A percentile compares a stretch with the other conserved stretches of the same genome.
phyloP scores from a whole-genome alignment of 1,284 basidiomycete genomes.

The Apiotrichum veenhuisii region DNA sequence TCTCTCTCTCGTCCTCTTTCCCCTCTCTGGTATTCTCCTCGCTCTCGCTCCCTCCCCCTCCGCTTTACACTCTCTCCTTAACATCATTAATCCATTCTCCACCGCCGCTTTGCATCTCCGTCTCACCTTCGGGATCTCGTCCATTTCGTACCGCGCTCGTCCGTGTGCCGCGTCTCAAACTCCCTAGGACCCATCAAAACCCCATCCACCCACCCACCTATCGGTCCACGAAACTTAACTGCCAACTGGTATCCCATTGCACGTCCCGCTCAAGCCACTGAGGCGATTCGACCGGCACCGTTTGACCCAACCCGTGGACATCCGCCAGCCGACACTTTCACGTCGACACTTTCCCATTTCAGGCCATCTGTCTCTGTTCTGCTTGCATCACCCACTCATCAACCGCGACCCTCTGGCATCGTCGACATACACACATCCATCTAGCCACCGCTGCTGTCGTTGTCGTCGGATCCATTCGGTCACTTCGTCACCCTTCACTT shows the following conservation, averaged over 20 bases:
- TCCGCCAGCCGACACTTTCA: not conserved
- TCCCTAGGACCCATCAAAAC: not conserved
- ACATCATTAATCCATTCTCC: not conserved
- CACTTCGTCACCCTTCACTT: not conserved
- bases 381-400: not conserved
- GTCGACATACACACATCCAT: not conserved
- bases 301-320: not conserved
- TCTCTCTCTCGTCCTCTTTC: not conserved
- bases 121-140: not conserved
- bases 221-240: no score
- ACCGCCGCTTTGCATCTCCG: no score
- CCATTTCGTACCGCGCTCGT: not conserved
- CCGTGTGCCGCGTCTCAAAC: not conserved
- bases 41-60: not conserved
- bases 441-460: not conserved
- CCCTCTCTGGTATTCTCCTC: not conserved
- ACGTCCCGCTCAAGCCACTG: slow-evolving; percentile 2
- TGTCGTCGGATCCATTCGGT: not conserved
- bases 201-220: not conserved
- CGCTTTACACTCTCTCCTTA: not conserved
- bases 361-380: not conserved
- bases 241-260: not conserved
- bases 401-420: not conserved
- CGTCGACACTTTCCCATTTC: not conserved
- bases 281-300: not conserved